Percentiles rank a stretch among this genome's conserved stretches.
phyloP scores from a whole-genome alignment of 2,329 filamentous ascomycete genomes.

The Aureobasidium sp. region DNA sequence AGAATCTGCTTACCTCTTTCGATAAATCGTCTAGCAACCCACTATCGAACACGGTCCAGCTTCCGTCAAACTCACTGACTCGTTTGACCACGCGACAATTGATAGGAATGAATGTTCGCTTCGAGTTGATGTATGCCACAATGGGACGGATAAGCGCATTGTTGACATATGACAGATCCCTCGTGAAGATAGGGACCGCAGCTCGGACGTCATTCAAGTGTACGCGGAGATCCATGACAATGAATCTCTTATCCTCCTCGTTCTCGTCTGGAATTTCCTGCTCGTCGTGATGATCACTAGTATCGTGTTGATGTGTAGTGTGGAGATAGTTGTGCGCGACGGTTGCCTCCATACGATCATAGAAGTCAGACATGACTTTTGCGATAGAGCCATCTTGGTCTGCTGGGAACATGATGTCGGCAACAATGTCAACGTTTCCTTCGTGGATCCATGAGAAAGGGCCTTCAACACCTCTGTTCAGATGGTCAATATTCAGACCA shows the following conservation, averaged over 20 bases:
- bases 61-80: constrained; percentile 82
- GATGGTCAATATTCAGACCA: constrained; percentile 86
- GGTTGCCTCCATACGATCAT: constrained; percentile 89
- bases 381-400: constrained; percentile 83
- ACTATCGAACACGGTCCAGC: constrained; percentile 91
- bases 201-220: constrained; percentile 93
- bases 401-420: constrained; percentile 88
- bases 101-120: constrained; percentile 90
- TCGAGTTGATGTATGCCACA: constrained; percentile 95
- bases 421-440: constrained; percentile 92
- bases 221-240: constrained; percentile 91
- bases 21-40: constrained; percentile 90
- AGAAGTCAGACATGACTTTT: constrained; percentile 95
- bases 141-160: constrained; percentile 92
- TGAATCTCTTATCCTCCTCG: constrained; percentile 62
- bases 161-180: constrained; percentile 89
- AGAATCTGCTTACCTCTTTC: constrained; percentile 54
- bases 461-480: constrained; percentile 87
- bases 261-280: constrained; percentile 16
- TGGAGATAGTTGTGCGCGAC: constrained; percentile 65
- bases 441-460: constrained; percentile 98
- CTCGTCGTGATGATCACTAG: constrained; percentile 22
- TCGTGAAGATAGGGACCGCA: constrained; percentile 85
- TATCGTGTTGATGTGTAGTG: constrained; percentile 21
- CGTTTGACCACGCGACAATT: constrained; percentile 91